Percentiles rank a stretch among this genome's conserved stretches.
Evolutionary conservation across 768 basidiomycete genomes (phyloP).

Genomic region (Collybiopsis luxurians): DNA sequence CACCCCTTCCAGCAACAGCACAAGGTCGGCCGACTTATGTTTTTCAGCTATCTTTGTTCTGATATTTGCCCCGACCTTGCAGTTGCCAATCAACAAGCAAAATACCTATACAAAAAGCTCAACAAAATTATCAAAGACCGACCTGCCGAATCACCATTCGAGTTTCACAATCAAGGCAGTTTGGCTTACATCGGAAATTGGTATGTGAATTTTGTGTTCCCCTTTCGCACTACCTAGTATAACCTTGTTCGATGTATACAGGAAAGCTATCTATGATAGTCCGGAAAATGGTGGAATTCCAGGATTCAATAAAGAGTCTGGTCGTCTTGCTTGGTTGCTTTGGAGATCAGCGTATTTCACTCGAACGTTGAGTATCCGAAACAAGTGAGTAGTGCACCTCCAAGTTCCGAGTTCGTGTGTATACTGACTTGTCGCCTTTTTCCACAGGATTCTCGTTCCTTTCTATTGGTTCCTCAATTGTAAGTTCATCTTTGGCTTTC

Average conservation of each 20-base stretch:
- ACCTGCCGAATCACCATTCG: slow-evolving; percentile 50
- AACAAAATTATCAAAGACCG: slow-evolving; percentile 59
- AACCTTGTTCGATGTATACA: slow-evolving; percentile 17
- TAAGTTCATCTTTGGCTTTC: slow-evolving; percentile 21
- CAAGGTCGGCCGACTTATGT: slow-evolving; percentile 50
- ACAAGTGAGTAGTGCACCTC: slow-evolving; percentile 67
- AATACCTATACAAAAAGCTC: slow-evolving; percentile 62
- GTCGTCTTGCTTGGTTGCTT: slow-evolving; percentile 72
- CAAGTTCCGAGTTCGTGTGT: no score
- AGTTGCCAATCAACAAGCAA: slow-evolving; percentile 80
- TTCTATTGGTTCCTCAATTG: slow-evolving; percentile 77
- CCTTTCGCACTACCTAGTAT: slow-evolving; percentile 7
- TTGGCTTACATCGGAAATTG: slow-evolving; percentile 82
- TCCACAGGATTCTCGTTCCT: slow-evolving; percentile 61
- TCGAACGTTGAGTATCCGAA: slow-evolving; percentile 67
- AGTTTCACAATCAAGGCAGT: slow-evolving; percentile 70
- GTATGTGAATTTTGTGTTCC: slow-evolving; percentile 23
- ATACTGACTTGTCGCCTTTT: no score
- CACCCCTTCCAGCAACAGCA: slow-evolving; percentile 76
- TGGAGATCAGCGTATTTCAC: slow-evolving; percentile 85
- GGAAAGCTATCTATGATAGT: slow-evolving; percentile 79
- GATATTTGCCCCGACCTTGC: slow-evolving; percentile 13
- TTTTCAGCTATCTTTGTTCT: slow-evolving; percentile 4
- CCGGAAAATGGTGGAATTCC: slow-evolving; percentile 40
- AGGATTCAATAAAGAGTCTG: slow-evolving; percentile 57